phyloP scores from a whole-genome alignment of 2,329 filamentous ascomycete genomes.

The Diaporthe eres region DNA sequence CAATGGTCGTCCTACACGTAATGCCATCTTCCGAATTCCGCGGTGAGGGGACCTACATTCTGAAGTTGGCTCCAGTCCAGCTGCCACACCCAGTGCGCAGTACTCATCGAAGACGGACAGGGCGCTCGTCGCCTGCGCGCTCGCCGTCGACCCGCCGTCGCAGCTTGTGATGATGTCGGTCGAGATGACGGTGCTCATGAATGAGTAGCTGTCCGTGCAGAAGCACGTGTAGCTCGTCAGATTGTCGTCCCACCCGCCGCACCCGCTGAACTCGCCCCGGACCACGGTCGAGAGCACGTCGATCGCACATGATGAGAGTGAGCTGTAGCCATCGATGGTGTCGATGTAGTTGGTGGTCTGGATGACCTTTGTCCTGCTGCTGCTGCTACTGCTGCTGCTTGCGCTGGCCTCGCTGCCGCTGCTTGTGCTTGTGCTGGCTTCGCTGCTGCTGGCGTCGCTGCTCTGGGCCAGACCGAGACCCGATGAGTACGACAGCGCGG shows the following conservation, averaged over 20 bases:
- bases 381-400: not conserved
- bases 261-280: constrained; percentile 42
- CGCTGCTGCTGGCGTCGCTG: not conserved
- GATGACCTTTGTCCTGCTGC: constrained; percentile 17
- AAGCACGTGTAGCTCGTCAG: constrained; percentile 44
- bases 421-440: not conserved
- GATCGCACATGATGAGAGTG: constrained; percentile 42
- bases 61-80: constrained; percentile 28
- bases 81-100: constrained; percentile 32
- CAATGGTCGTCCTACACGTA: too few species aligned
- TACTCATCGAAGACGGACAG: constrained; percentile 30
- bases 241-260: constrained; percentile 38
- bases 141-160: constrained; percentile 1
- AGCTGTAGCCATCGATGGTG: constrained; percentile 35
- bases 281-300: constrained; percentile 42
- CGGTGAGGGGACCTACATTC: constrained; percentile 12
- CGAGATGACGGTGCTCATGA: constrained; percentile 40
- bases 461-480: constrained; percentile 20
- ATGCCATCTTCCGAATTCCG: not conserved
- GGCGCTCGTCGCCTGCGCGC: constrained; percentile 34
- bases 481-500: not conserved
- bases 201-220: constrained; percentile 40
- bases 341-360: constrained; percentile 38
- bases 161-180: constrained; percentile 34
- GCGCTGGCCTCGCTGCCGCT: not conserved